Evolutionary conservation across 345 rosid species (phyloP), one percentile per base, ranked within the genome.

Genomic region (Microthlaspi erraticum): DNA sequence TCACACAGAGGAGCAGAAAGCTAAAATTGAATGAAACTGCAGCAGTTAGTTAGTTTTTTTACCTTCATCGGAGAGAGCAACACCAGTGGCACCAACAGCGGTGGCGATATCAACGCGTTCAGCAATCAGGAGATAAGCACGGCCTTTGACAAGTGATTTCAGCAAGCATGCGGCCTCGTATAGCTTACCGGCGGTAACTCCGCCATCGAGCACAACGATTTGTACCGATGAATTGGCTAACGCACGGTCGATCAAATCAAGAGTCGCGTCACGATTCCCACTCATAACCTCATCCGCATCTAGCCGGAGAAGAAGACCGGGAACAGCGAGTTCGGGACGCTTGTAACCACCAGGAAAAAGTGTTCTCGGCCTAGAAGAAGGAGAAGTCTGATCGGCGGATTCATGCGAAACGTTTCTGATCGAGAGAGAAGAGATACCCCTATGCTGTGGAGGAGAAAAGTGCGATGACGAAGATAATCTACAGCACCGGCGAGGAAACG

Each of bases 61-160:
- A 91, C 99, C 97, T 80, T 89, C 87, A 80, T 89, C 96, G 51
- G 97, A 89, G 61, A 94, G 96, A 64, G 89, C 82, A 61, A 94
- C 99, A 18, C 98, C 98, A 55, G 86, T 81, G 5, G 99, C 96
- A 78, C 83, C 82, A 61, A 94, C 91, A 42, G 93, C 96, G 3
- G 96, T 77, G 23, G 93, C 96, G 19, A 94, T 78, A 75, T 94
- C 97, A 16, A 89, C 99, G 53, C 97, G 90, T 78, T 91, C 96
- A 1, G 86, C 74, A 14, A 94, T 80, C 81, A 94, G 74, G 17
- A 94, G 79, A 73, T 84, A 86, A 5, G 97, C 95, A 41, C 97
- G 90, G 13, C 89, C 95, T 73, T 81, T 85, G 3, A 94, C 85
- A 13, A 91, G 79, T 5, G 96, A 90, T 81, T 89, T 94, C 76